phyloP scores from a whole-genome alignment of 495 filamentous ascomycete species.

The Bathelium albidoporum region DNA sequence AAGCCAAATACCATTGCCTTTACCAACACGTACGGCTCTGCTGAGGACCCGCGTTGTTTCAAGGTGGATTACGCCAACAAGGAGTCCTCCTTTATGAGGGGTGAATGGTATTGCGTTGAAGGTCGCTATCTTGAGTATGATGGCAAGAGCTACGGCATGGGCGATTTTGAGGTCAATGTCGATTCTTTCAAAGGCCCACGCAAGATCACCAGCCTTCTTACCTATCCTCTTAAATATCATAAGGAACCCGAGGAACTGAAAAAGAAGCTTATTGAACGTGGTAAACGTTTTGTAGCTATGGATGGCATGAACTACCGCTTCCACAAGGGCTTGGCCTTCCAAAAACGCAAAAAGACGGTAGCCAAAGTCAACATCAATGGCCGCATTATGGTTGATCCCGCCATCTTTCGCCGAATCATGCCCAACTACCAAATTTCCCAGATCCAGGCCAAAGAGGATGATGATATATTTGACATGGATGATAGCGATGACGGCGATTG shows the following conservation, averaged over 20 bases:
- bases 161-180: conserved; percentile 62
- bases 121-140: conserved; percentile 80
- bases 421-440: conserved; percentile 79
- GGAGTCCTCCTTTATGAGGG: conserved; percentile 61
- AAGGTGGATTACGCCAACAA: conserved; percentile 74
- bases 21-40: conserved; percentile 66
- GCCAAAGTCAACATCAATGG: conserved; percentile 85
- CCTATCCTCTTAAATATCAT: conserved; percentile 77
- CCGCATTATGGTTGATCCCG: conserved; percentile 84
- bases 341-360: conserved; percentile 69
- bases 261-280: conserved; percentile 65
- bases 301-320: conserved; percentile 78
- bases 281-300: conserved; percentile 71
- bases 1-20: conserved; percentile 83
- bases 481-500: conserved; percentile 44
- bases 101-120: conserved; percentile 72
- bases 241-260: conserved; percentile 57
- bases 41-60: conserved; percentile 81
- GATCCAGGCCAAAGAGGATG: conserved; percentile 65
- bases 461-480: conserved; percentile 39
- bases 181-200: conserved; percentile 70
- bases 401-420: conserved; percentile 75
- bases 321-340: conserved; percentile 73
- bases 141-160: conserved; percentile 63
- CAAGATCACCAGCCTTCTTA: conserved; percentile 68